A percentile compares a stretch with the other conserved stretches of the same genome.
These are phyloP conservation scores for Fomitopsis serialis DNA, from an alignment of 768 basidiomycete species.

Conservation along the genomic window DNA sequence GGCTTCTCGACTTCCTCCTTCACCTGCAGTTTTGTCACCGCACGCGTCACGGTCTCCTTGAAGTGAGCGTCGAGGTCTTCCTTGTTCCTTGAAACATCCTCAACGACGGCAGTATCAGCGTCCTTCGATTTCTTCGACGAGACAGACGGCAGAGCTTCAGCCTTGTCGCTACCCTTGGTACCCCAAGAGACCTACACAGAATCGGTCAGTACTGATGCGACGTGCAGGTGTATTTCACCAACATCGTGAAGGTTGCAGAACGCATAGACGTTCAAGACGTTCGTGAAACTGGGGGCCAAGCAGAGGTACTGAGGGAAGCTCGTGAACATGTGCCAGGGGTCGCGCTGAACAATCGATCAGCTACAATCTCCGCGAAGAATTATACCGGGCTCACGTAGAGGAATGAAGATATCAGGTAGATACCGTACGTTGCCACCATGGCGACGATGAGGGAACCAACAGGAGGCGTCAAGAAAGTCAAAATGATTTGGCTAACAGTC, in stretches of 20 bases:
- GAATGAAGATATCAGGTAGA: conserved; percentile 80
- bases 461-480: conserved; percentile 65
- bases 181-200: conserved; percentile 76
- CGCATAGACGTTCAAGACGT: conserved; percentile 93
- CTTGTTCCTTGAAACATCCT: conserved; percentile 76
- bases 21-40: conserved; percentile 66
- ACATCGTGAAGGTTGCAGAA: conserved; percentile 97
- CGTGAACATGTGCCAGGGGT: conserved; percentile 97
- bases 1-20: conserved; percentile 73
- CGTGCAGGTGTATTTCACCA: conserved; percentile 15
- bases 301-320: conserved; percentile 90
- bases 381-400: conserved; percentile 60
- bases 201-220: neutral
- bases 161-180: conserved; percentile 93
- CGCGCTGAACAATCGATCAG: conserved; percentile 49
- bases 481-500: conserved; percentile 43
- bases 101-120: conserved; percentile 70
- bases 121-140: conserved; percentile 80
- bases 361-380: neutral
- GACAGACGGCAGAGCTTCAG: conserved; percentile 84
- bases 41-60: conserved; percentile 87
- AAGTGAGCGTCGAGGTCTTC: conserved; percentile 89
- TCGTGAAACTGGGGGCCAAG: conserved; percentile 89
- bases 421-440: conserved; percentile 85
- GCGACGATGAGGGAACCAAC: conserved; percentile 82